These are phyloP conservation scores for Heterobasidion annosum DNA, from an alignment of 1,284 basidiomycete species.

Conservation along the genomic window DNA sequence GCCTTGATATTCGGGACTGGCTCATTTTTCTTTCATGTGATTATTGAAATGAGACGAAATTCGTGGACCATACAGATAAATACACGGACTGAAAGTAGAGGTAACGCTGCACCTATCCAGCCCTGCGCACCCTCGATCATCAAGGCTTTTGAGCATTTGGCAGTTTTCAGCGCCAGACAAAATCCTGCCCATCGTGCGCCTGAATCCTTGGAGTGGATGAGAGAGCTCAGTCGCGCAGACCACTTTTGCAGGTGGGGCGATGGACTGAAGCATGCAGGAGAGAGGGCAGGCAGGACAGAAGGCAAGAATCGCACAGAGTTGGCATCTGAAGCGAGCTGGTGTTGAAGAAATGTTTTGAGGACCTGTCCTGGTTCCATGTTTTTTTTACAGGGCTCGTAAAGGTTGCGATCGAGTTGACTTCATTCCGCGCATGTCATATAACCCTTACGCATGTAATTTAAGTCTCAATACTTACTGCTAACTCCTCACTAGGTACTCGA, in stretches of 20 bases:
- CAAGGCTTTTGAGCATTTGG: constrained; percentile 41
- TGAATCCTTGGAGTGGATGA: constrained; percentile 66
- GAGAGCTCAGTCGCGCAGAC: constrained; percentile 55
- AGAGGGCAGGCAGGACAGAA: constrained; percentile 44
- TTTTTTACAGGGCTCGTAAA: background rate
- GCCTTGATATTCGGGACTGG: constrained; percentile 46
- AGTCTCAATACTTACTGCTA: too few species aligned
- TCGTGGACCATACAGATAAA: constrained; percentile 11
- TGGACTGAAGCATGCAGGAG: constrained; percentile 37
- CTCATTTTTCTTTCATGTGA: constrained; percentile 55
- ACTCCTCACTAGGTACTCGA: too few species aligned
- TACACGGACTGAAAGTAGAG: constrained; percentile 56
- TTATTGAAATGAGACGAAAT: constrained; percentile 14
- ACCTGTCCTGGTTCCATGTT: constrained; percentile 24
- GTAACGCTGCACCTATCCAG: constrained; percentile 58
- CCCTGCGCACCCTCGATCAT: constrained; percentile 63
- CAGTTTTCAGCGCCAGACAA: constrained; percentile 58
- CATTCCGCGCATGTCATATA: background rate
- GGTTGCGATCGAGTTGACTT: background rate
- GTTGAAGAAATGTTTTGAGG: constrained; percentile 58
- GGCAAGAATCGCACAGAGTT: constrained; percentile 49
- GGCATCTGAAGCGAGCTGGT: constrained; percentile 60
- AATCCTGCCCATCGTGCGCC: constrained; percentile 70
- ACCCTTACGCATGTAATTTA: too few species aligned
- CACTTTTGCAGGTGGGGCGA: constrained; percentile 67